Base-by-base conservation (phyloP, 305 asterid genomes). In the Fraxinus nigra region DNA sequence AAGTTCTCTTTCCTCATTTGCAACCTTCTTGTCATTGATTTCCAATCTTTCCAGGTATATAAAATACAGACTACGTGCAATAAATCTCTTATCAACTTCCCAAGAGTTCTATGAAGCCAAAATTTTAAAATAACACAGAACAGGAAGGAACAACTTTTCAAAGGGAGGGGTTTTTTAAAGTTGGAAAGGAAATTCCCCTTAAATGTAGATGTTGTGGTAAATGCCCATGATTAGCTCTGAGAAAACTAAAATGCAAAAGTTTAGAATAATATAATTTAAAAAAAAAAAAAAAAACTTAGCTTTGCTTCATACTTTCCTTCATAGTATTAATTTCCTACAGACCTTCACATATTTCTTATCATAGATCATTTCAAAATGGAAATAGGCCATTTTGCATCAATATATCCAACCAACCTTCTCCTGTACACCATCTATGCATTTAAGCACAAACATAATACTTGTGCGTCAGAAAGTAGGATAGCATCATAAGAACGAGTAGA, bases 231-330 rank as follows among this genome's bases (percentile, higher is more conserved):
- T 26, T 37, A 82, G 24, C 65, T 33, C 48, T 16, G 38, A 70
- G n/a, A 43, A 51, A 48, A 77, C 48, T 77, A 77, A 14, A 24
- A 69, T 54, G 28, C 56, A 79, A 24, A 70, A 82, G 16, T 8
- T 54, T n/a, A 65, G 76, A 70, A 20, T 33, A 79, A 14, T 26
- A 30, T 6, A 20, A 59, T 59, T 59, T 59, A 6, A 5, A 18
- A 18, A n/a, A 51, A 7, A 59, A 6, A 40, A 3, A 43, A 40
- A 10, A 40, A 2, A 40, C 28, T 2, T 7, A 22, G 70, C 32
- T 61, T 61, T 61, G 70, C 32, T 61, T 61, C 70, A 20, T 4
- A 7, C 30, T 61, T 18, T 20, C 67, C 3, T 18, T 7, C 70
- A 18, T 61, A 22, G 32, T 7, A 61, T 61, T 22, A 61, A 7